Evolutionary conservation across 129 eudicot genomes (phyloP).

Genomic region (Flaveria linearis): DNA sequence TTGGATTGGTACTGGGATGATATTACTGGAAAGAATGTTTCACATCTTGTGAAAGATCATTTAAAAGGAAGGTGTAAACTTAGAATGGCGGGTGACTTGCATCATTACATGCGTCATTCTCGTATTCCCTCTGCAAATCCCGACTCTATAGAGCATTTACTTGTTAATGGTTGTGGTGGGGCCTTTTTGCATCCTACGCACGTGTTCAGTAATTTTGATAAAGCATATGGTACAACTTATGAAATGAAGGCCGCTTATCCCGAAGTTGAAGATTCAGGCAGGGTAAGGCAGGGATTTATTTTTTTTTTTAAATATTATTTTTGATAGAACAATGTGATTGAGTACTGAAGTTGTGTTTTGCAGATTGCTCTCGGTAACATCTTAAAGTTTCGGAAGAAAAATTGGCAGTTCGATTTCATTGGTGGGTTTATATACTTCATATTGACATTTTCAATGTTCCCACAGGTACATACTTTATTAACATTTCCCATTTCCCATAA

Average conservation of each 20-base stretch:
- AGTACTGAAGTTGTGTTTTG: constrained; percentile 18
- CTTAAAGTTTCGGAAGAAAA: constrained; percentile 92
- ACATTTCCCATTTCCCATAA: not conserved
- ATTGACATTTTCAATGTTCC: constrained; percentile 93
- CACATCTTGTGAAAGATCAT: constrained; percentile 79
- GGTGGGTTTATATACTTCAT: constrained; percentile 94
- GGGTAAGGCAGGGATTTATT: constrained; percentile 53
- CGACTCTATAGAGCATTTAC: constrained; percentile 74
- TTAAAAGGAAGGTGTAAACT: constrained; percentile 90
- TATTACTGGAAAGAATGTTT: constrained; percentile 74
- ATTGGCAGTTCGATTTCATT: constrained; percentile 98
- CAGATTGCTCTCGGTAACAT: constrained; percentile 98
- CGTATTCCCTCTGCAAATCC: constrained; percentile 76
- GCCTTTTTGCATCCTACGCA: constrained; percentile 99
- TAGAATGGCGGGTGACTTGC: constrained; percentile 92
- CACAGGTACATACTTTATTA: constrained; percentile 54
- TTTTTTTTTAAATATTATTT: not conserved
- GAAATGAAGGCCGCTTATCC: constrained; percentile 91
- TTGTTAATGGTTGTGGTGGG: constrained; percentile 97
- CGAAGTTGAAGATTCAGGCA: constrained; percentile 81
- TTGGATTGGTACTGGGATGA: constrained; percentile 96
- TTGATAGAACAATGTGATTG: not conserved
- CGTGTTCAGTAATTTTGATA: constrained; percentile 68
- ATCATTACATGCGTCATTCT: constrained; percentile 95
- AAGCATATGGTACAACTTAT: constrained; percentile 60